Conservation (phyloP, 306 rosid genomes). For the Hippophae gyantsensis region DNA sequence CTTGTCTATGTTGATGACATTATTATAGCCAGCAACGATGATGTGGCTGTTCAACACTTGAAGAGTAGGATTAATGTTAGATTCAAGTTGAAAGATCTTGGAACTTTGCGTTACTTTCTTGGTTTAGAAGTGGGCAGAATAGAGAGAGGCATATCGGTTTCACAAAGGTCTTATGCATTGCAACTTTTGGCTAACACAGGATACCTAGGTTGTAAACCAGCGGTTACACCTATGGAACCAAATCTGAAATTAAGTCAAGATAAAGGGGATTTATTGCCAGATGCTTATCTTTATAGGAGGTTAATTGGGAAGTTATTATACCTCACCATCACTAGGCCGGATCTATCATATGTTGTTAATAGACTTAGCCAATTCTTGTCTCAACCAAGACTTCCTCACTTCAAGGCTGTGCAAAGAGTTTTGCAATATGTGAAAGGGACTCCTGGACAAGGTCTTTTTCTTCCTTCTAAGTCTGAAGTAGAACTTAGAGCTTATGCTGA, state of each 20-base stretch:
- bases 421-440: not conserved
- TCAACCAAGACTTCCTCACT: not conserved
- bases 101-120: no score
- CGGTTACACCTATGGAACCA: not conserved
- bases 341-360: not conserved
- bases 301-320: not conserved
- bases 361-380: not conserved
- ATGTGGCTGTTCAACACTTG: no score
- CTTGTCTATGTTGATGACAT: no score
- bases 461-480: fast-evolving
- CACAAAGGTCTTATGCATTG: not conserved
- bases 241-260: not conserved
- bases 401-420: not conserved
- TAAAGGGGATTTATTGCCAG: not conserved
- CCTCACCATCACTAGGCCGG: no score
- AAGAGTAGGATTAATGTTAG: no score
- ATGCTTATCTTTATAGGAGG: not conserved
- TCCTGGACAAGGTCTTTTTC: not conserved
- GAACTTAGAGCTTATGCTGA: no score
- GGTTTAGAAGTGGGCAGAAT: fast-evolving
- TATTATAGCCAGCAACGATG: no score
- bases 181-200: not conserved
- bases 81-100: no score
- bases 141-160: not conserved
- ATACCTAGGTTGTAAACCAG: not conserved